Evolutionary conservation across 2,329 filamentous ascomycete genomes (phyloP).

Genomic region (Penicillium sp.): DNA sequence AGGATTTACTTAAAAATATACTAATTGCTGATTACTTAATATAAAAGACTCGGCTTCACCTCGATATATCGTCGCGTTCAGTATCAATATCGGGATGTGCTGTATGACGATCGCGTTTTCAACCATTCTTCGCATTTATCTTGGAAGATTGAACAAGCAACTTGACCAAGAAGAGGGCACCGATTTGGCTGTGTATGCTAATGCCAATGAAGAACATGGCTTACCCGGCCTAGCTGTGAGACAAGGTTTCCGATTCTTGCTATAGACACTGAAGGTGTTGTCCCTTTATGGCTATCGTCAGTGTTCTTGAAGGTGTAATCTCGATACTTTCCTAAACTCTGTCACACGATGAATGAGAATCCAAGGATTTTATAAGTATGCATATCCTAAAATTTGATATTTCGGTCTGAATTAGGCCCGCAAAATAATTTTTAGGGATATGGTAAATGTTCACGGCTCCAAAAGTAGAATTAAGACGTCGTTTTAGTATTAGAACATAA

Average conservation of each 20-base stretch:
- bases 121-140: slow-evolving; percentile 15
- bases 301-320: too few relatives aligned
- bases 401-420: too few relatives aligned
- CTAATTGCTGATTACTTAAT: background rate
- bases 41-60: slow-evolving; percentile 17
- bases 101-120: slow-evolving; percentile 16
- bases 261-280: slow-evolving; percentile 7
- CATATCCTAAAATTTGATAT: too few relatives aligned
- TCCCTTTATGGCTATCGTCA: too few relatives aligned
- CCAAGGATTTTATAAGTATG: too few relatives aligned
- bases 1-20: background rate
- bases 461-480: too few relatives aligned
- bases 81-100: slow-evolving; percentile 14
- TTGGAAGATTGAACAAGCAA: slow-evolving; percentile 17
- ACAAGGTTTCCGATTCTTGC: slow-evolving; percentile 17
- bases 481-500: too few relatives aligned
- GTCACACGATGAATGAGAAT: too few relatives aligned
- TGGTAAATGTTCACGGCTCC: too few relatives aligned
- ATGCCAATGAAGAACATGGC: slow-evolving; percentile 16
- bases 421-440: too few relatives aligned
- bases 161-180: slow-evolving; percentile 17
- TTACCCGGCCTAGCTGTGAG: slow-evolving; percentile 13
- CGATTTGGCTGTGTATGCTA: slow-evolving; percentile 2
- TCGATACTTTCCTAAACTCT: too few relatives aligned
- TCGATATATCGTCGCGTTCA: slow-evolving; percentile 16